Conservation (phyloP, 2,329 filamentous ascomycete genomes). For the Penicillium sp. region DNA sequence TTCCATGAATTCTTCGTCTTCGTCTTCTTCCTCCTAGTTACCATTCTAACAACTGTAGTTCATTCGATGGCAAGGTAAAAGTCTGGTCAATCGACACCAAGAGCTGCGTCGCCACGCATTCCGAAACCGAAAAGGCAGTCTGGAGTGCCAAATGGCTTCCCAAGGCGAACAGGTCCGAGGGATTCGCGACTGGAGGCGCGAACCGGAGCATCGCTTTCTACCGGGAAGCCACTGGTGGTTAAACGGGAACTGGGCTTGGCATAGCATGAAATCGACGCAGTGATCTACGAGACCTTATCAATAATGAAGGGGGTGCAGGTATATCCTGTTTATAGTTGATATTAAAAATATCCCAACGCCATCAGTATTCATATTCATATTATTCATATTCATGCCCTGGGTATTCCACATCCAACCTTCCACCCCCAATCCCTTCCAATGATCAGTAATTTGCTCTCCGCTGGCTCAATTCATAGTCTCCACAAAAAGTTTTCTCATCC, state of each 20-base stretch:
- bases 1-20: too few species aligned
- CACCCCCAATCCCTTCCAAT: background rate
- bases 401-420: background rate
- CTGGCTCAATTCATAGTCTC: slow-evolving; percentile 57
- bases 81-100: slow-evolving; percentile 89
- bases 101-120: slow-evolving; percentile 88
- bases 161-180: slow-evolving; percentile 62
- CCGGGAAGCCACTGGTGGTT: slow-evolving; percentile 76
- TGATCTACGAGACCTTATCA: slow-evolving; percentile 12
- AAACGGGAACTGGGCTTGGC: too few species aligned
- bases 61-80: slow-evolving; percentile 92
- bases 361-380: background rate
- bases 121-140: slow-evolving; percentile 81
- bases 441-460: too few species aligned
- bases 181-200: slow-evolving; percentile 81
- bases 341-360: slow-evolving; percentile 2
- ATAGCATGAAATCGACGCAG: too few species aligned
- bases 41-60: slow-evolving; percentile 51
- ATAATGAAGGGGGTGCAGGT: background rate
- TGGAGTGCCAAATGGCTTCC: slow-evolving; percentile 87
- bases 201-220: slow-evolving; percentile 80
- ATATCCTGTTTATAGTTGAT: slow-evolving; percentile 18
- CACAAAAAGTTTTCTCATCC: slow-evolving; percentile 65
- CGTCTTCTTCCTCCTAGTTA: too few species aligned
- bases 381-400: too few species aligned